Conservation (phyloP, 2,329 filamentous ascomycete species). For the Venturia aucupariae region DNA sequence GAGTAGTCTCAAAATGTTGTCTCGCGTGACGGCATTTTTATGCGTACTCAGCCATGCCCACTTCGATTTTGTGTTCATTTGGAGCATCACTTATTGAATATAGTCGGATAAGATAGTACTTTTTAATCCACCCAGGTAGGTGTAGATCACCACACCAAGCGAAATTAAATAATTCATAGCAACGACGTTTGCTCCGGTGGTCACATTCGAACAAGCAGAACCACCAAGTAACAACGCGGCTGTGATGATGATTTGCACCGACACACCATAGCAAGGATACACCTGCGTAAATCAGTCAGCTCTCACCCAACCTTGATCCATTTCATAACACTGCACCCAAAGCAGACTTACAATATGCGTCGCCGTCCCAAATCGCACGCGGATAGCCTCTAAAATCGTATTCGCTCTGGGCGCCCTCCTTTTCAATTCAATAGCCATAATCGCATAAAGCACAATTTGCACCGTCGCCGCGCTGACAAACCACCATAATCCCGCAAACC, state of each 20-base stretch:
- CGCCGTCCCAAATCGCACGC: background rate
- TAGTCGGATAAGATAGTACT: constrained; percentile 5
- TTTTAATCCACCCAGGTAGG: constrained; percentile 5
- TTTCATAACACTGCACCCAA: no score
- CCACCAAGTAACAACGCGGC: constrained; percentile 10
- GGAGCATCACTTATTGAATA: background rate
- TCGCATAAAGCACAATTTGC: constrained; percentile 8
- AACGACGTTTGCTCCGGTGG: background rate
- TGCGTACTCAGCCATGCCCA: no score
- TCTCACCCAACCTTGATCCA: no score
- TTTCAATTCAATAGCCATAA: constrained; percentile 10
- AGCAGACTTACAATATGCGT: background rate
- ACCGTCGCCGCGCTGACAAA: constrained; percentile 10
- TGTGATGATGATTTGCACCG: constrained; percentile 9
- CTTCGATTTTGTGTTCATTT: background rate
- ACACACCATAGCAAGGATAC: constrained; percentile 5
- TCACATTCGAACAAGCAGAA: background rate
- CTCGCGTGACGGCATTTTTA: no score
- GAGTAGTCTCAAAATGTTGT: no score
- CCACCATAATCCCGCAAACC: constrained; percentile 14
- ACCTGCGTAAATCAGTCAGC: background rate
- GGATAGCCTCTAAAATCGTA: constrained; percentile 4
- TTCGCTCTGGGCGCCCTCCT: constrained; percentile 5
- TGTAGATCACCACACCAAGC: constrained; percentile 7
- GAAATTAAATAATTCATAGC: constrained; percentile 11